Evolutionary conservation across 306 rosid genomes (phyloP), one percentile per base, ranked within the genome.

Genomic region (Ochetophila trinervis): DNA sequence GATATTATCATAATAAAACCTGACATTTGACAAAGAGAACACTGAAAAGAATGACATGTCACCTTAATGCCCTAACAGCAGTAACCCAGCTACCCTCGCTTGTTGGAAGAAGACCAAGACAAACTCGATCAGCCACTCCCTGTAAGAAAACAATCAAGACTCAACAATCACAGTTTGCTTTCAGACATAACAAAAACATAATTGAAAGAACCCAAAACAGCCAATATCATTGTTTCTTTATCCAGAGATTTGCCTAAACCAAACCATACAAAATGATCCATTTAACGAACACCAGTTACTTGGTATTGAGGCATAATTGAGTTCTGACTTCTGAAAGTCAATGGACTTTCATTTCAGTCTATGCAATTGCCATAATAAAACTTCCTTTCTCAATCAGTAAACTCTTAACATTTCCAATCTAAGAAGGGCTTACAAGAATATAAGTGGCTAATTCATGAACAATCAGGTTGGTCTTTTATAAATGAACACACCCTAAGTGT

Each of bases 81-180:
- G 94, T 90, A 47, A 65, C 78, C 99, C 99, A 93, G 80, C 96
- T 86, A 57, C 80, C 78, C 74, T 86, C 95, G 69, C 99, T 87
- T 47, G 96, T 80, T 56, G 96, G 99, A 78, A 93, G 60, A 76
- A 90, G 99, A 81, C 96, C 99, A 15, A 93, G 96, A 80, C 94
- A 90, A 54, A 86, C 97, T 66, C 96, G 90, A 79, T 93, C 84
- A 74, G 97, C 96, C 62, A 93, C 87, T 62, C 86, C 78, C 95
- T 88, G 87, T 11, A 66, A 55, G 60, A 68, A 60, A 27, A 75
- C 60, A 68, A 75, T 18, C 63, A 67, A 45, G 54, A 60, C 49
- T 24, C 18, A 32, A 61, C n/a, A 37, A 62, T 23, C 15, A 40
- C 62, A 49, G 13, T 63, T 70, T 45, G 24, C 57, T 21, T 40